These are phyloP conservation scores for Hypoxylon intermedium DNA, from an alignment of 495 filamentous ascomycete species.

Conservation along the genomic window DNA sequence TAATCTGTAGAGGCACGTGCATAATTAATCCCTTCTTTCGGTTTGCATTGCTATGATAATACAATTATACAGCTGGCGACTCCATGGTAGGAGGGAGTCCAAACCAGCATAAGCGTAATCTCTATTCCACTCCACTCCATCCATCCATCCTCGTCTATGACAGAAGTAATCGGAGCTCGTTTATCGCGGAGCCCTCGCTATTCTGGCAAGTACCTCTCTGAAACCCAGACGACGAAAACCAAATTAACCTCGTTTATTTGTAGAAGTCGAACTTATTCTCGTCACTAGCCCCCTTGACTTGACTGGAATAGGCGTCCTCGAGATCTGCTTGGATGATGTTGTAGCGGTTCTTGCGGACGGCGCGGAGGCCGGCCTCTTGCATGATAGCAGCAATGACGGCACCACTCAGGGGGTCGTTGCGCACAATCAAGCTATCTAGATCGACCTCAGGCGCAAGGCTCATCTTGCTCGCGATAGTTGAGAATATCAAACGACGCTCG, in stretches of 20 bases:
- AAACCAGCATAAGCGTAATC: background rate
- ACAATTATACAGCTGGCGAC: conserved; percentile 29
- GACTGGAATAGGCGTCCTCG: conserved; percentile 93
- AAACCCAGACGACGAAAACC: background rate
- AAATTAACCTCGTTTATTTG: conserved; percentile 45
- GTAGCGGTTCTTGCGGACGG: conserved; percentile 97
- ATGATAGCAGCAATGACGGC: conserved; percentile 98
- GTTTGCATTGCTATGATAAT: conserved; percentile 33
- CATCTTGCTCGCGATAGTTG: conserved; percentile 96
- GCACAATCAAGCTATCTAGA: conserved; percentile 90
- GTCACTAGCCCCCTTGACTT: conserved; percentile 89
- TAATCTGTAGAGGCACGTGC: background rate
- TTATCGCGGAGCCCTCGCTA: background rate
- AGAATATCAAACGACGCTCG: conserved; percentile 94
- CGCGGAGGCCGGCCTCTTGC: conserved; percentile 95
- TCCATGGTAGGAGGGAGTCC: background rate
- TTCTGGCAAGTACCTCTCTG: background rate
- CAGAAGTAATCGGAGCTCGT: too few species aligned
- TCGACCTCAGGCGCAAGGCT: conserved; percentile 95
- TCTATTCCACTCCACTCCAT: conserved; percentile 1
- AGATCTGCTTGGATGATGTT: conserved; percentile 97
- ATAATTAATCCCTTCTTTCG: conserved; percentile 8
- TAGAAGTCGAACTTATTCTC: conserved; percentile 80
- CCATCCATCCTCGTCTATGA: too few species aligned
- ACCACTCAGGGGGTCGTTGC: conserved; percentile 93